Base-by-base conservation (phyloP, 805 yeast species). In the Yamadazyma kitorensis region DNA sequence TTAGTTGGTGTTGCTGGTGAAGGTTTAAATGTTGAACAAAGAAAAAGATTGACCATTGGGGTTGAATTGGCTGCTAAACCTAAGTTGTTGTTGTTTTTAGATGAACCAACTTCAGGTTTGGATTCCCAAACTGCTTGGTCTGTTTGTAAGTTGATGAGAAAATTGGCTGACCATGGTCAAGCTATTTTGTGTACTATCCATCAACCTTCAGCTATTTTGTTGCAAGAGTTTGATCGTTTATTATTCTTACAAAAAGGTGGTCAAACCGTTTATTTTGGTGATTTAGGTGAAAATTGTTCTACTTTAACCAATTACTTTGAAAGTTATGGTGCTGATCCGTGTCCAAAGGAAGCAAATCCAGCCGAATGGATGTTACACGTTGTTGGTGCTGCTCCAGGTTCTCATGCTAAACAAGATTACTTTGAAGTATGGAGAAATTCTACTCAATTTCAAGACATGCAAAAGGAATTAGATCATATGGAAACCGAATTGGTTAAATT, bases 361-460 rank as follows among this genome's bases (percentile, higher is more conserved):
- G 67, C 66, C 10, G 95, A 86, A 64, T 87, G 94, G 93, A 87
- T 87, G 95, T 68, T 87, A 59, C 83, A 83, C 43, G 84, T 80
- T 43, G 82, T 82, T 49, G 88, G 89, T 50, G 88, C 88, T 34
- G 87, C 88, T 22, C 88, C 88, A 5, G 88, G 87, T 34, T 76
- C 86, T 22, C 81, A 77, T 47, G 84, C 87, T 13, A 68, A 68
- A 30, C 84, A 79, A 58, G 85, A 83, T 56, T 83, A 80, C 50
- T 70, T 76, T 51, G 81, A 83, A 51, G 86, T 82, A 31, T 86
- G 96, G 96, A 59, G 73, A 55, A 69, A 72, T 30, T 85, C 95
- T 23, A 58, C 59, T 0, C 88, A 86, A 54, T 75, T 73, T 47
- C 51, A 60, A 34, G 78, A 70, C 5, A 76, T 83, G 22, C 72